A percentile compares a stretch with the other conserved stretches of the same genome.
Conservation (phyloP, 225 moss, liverwort and hornwort genomes). For the Bryum argenteum region DNA sequence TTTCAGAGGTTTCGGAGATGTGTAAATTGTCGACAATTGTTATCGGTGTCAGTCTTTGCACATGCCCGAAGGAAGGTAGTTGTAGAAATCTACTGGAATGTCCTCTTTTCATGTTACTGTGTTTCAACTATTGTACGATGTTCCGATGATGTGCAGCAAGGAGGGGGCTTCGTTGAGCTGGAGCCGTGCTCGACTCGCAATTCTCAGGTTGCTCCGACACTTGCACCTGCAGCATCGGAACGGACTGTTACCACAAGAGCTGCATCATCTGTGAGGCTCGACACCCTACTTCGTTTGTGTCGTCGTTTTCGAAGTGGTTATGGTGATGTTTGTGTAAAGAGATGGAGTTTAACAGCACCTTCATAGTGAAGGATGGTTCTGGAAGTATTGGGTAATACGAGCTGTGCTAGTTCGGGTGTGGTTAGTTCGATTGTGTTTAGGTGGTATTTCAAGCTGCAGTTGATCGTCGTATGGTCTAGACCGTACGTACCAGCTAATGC, state of each 20-base stretch:
- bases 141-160: slow-evolving; percentile 50
- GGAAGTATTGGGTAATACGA: slow-evolving; percentile 2
- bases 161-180: slow-evolving; percentile 78
- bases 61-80: slow-evolving; percentile 15
- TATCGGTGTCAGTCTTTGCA: background rate
- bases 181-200: slow-evolving; percentile 88
- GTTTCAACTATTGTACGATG: slow-evolving; percentile 8
- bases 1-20: slow-evolving; percentile 1
- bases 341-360: slow-evolving; percentile 9
- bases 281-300: slow-evolving; percentile 15
- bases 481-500: slow-evolving; percentile 3
- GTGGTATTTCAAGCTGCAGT: slow-evolving; percentile 14
- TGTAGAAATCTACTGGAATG: slow-evolving; percentile 9
- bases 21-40: slow-evolving; percentile 12
- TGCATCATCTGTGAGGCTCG: slow-evolving; percentile 66
- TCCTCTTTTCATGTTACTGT: slow-evolving; percentile 8
- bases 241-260: slow-evolving; percentile 97
- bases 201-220: slow-evolving; percentile 86
- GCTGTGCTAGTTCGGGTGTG: slow-evolving; percentile 16
- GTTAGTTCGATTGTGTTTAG: slow-evolving; percentile 6
- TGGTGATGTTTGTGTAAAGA: slow-evolving; percentile 1
- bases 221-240: slow-evolving; percentile 87
- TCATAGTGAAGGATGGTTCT: slow-evolving; percentile 12
- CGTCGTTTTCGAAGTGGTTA: slow-evolving; percentile 10
- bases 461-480: background rate